These are phyloP conservation scores for Coccinonectria pachysandricola DNA, from an alignment of 2,329 filamentous ascomycete genomes.

Conservation along the genomic window DNA sequence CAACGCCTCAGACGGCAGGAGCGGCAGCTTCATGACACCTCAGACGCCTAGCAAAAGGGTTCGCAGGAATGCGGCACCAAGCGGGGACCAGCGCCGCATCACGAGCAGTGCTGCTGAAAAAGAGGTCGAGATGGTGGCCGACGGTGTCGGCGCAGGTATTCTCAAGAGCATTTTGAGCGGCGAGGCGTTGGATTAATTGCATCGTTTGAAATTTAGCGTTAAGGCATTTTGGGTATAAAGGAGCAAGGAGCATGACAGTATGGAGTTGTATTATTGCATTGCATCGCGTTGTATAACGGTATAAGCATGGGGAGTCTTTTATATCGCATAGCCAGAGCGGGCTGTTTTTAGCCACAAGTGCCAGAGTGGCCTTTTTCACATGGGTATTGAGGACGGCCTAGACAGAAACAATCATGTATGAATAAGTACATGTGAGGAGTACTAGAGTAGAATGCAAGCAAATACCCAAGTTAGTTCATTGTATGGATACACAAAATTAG, in stretches of 20 bases:
- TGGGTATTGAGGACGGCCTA: no score
- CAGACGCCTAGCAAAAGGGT: constrained; percentile 64
- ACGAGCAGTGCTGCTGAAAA: constrained; percentile 71
- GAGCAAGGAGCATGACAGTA: no score
- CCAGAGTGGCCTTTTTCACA: no score
- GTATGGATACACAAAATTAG: no score
- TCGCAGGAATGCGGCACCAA: constrained; percentile 43
- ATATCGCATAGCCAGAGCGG: constrained; percentile 6
- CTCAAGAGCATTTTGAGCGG: constrained; percentile 52
- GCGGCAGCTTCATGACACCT: constrained; percentile 51
- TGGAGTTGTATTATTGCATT: no score
- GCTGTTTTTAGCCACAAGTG: no score
- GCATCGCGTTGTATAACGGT: constrained; percentile 10
- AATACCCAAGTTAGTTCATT: no score
- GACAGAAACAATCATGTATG: no score
- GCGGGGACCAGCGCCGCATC: constrained; percentile 63
- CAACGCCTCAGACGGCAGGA: constrained; percentile 58
- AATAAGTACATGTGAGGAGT: no score
- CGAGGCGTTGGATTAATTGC: constrained; percentile 43
- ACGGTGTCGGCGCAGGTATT: constrained; percentile 51
- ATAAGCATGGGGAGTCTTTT: constrained; percentile 3
- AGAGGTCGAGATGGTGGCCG: constrained; percentile 64
- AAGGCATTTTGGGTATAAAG: constrained; percentile 9
- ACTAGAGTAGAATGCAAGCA: no score
- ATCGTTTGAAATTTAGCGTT: constrained; percentile 4